Base-by-base conservation (phyloP, 306 rosid genomes). In the Chamaecrista fasciculata region DNA sequence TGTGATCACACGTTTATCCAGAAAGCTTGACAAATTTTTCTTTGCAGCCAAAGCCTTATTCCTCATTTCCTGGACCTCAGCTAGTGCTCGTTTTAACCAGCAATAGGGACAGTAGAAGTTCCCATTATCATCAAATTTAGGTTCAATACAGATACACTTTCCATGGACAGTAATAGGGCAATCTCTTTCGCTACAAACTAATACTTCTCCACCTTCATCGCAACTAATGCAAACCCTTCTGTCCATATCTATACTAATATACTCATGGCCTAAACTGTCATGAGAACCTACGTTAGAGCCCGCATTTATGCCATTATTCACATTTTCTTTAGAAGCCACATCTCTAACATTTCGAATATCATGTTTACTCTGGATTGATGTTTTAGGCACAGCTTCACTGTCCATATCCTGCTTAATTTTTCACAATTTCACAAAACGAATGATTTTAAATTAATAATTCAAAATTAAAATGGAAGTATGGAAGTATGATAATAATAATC, bases 101-200 rank as follows among this genome's bases (percentile, higher is more conserved):
- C 96, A 93, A 58, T 87, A 79, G 20, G 96, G 88, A 58, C 93
- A 93, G 56, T 57, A 82, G 75, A 83, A 88, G 33, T 68, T 73
- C 2, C 96, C 96, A 3, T 19, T 74, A 33, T 69, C 73, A 58
- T 90, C 92, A 60, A 85, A 85, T 16, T 57, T 67, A 56, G 98
- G 92, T 29, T 85, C 34, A 46, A 79, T 63, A 28, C 72, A 24
- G 81, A 83, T 31, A 60, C 98, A 93, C 36, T 29, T 71, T 63
- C 67, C 77, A 26, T 93, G 98, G 29, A 88, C 34, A 2, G 76
- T 19, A 73, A 88, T 65, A 12, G 85, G 87, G 62, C 96, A 88
- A n/a, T 79, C 83, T 2, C 21, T 80, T 73, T 47, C 89, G 49
- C 69, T 8, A 75, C 97, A 93, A 44, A 80, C 77, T 24, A 86